Evolutionary conservation across 1,139 yeast genomes (phyloP), one percentile per base, ranked within the genome.

Genomic region (Kodamaea derodonti): DNA sequence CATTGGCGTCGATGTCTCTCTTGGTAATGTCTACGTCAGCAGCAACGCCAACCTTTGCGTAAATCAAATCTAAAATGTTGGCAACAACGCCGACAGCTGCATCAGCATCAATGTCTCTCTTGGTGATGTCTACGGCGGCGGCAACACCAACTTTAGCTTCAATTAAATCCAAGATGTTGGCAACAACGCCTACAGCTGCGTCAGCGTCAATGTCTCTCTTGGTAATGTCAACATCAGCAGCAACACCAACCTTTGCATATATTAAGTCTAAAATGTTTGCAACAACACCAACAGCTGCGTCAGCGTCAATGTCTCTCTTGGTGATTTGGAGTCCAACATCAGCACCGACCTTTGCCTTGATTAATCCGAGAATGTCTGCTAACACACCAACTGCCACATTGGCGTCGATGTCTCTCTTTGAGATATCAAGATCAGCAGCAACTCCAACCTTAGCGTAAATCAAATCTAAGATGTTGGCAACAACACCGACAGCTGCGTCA

Each of bases 351-450:
- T 20, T 15, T 16, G 29, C 32, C 13, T 30, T n/a, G 20, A 30
- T 23, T 14, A 34, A 18, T 6, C 32, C 37, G 17, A 33, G 26
- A 17, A 33, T 24, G 13, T 43, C 45, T 13, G 51, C 37, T 37
- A 45, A 46, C 32, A 48, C 49, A 29, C 47, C 56, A 26, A 48
- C 54, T 27, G 47, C 42, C 29, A 52, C 52, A 14, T 36, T 24
- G 17, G 26, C 36, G 45, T 37, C 34, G 48, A 53, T 10, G 37
- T 48, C 40, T 58, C 59, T 39, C 52, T 51, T 41, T 51, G 55
- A 35, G 45, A 39, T 29, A 25, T 32, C 41, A 24, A 37, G 39
- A 12, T 32, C 44, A 20, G 38, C 43, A 30, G 39, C 48, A 31
- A 30, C 38, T 16, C 40, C 38, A 20, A 20, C 33, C 25, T 40